phyloP scores from a whole-genome alignment of 305 asterid genomes.

The Plantago coronopus region DNA sequence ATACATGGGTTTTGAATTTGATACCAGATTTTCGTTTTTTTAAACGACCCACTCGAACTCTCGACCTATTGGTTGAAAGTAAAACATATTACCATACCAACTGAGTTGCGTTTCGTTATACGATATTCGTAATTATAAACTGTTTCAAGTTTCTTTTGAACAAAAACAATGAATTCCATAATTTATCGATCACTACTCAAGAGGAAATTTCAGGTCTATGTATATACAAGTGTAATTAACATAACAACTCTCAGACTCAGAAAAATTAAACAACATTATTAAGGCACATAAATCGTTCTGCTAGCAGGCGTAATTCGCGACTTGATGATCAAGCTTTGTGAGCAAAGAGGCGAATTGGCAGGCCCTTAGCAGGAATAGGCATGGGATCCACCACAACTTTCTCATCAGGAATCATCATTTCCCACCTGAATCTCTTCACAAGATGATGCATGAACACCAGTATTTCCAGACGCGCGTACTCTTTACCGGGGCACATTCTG shows the following conservation, averaged over 20 bases:
- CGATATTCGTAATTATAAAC: too few relatives aligned
- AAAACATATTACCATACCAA: too few relatives aligned
- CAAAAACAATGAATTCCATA: too few relatives aligned
- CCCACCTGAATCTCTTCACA: constrained; percentile 56
- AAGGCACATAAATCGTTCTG: not conserved
- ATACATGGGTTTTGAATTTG: too few relatives aligned
- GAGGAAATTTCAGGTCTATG: too few relatives aligned
- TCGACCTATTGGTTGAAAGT: too few relatives aligned
- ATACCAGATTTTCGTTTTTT: too few relatives aligned
- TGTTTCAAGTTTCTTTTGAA: too few relatives aligned
- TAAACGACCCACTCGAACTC: too few relatives aligned
- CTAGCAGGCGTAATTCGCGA: too few relatives aligned
- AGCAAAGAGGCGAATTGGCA: constrained; percentile 49
- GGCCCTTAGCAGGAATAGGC: constrained; percentile 51
- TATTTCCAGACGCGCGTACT: constrained; percentile 61
- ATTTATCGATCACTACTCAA: too few relatives aligned
- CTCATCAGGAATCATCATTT: constrained; percentile 45
- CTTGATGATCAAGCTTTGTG: constrained; percentile 18
- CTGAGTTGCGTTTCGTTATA: too few relatives aligned
- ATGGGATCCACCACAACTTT: constrained; percentile 42
- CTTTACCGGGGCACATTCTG: constrained; percentile 76
- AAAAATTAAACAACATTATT: constrained; percentile 4
- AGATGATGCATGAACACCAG: constrained; percentile 67
- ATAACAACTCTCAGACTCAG: not conserved
- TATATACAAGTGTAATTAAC: not conserved